Percentiles rank a stretch among this genome's conserved stretches.
phyloP scores from a whole-genome alignment of 768 basidiomycete species.

The Chalciporus chontae region DNA sequence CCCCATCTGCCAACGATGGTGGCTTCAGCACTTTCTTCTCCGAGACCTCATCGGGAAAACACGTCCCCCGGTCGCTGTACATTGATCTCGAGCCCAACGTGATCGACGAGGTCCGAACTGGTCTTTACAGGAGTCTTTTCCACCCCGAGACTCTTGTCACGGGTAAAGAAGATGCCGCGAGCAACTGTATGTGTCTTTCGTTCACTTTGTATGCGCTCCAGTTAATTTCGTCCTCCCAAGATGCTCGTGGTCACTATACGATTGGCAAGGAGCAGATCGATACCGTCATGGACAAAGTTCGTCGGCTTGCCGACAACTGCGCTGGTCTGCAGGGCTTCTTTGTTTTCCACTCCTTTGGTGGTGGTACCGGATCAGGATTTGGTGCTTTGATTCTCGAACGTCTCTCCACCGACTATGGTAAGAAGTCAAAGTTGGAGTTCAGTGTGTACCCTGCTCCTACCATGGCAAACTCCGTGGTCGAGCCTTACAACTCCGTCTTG shows the following conservation, averaged over 20 bases:
- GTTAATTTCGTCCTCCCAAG: slow-evolving; percentile 38
- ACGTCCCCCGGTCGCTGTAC: slow-evolving; percentile 96
- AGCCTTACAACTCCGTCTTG: slow-evolving; percentile 96
- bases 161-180: slow-evolving; percentile 99
- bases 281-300: slow-evolving; percentile 91
- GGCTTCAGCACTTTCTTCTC: slow-evolving; percentile 99
- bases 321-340: slow-evolving; percentile 97
- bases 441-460: slow-evolving; percentile 94
- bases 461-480: slow-evolving; percentile 91
- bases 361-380: slow-evolving; percentile 98
- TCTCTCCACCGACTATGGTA: slow-evolving; percentile 95
- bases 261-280: slow-evolving; percentile 98
- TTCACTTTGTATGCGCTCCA: neutral
- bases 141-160: slow-evolving; percentile 98
- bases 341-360: slow-evolving; percentile 99
- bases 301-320: slow-evolving; percentile 95
- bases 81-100: slow-evolving; percentile 97
- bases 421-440: slow-evolving; percentile 99
- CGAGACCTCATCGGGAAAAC: slow-evolving; percentile 93
- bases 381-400: slow-evolving; percentile 95
- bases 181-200: slow-evolving; percentile 72
- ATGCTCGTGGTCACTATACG: slow-evolving; percentile 97
- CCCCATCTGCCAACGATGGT: slow-evolving; percentile 71
- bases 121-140: slow-evolving; percentile 95
- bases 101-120: slow-evolving; percentile 95